phyloP scores from a whole-genome alignment of 1,284 basidiomycete species.

The Inonotus hispidus region DNA sequence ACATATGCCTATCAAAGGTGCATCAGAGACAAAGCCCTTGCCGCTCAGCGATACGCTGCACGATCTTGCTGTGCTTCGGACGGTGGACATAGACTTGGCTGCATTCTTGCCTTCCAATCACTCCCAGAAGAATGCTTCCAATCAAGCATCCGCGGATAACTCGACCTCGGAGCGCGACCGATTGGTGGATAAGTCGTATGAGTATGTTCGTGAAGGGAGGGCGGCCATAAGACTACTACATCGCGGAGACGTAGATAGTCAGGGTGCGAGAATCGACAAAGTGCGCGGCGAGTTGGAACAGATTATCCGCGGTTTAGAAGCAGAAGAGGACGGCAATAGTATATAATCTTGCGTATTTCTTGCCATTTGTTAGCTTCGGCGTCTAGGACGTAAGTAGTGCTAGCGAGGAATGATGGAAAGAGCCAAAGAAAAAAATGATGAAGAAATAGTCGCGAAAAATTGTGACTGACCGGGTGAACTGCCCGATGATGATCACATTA shows the following conservation, averaged over 20 bases:
- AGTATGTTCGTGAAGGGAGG: conserved; percentile 46
- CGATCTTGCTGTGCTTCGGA: conserved; percentile 67
- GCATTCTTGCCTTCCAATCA: conserved; percentile 29
- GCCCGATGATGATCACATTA: conserved; percentile 58
- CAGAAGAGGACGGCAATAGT: conserved; percentile 13
- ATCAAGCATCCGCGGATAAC: background rate
- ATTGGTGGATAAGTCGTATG: conserved; percentile 17
- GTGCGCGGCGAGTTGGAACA: conserved; percentile 47
- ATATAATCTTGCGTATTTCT: background rate
- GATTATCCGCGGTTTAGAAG: conserved; percentile 37
- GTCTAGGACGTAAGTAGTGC: conserved; percentile 18
- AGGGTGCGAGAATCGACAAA: conserved; percentile 48
- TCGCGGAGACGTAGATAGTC: conserved; percentile 42
- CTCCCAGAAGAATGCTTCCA: background rate
- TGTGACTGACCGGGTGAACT: conserved; percentile 34
- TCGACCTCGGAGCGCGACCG: conserved; percentile 4
- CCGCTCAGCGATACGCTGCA: conserved; percentile 55
- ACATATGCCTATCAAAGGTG: conserved; percentile 6
- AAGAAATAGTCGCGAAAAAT: background rate
- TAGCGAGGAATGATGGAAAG: conserved; percentile 7
- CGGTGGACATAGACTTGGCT: conserved; percentile 51
- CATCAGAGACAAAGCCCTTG: conserved; percentile 28
- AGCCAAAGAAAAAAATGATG: conserved; percentile 25
- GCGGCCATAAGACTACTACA: conserved; percentile 49
- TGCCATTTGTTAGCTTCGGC: background rate